These are phyloP conservation scores for Skeletonema grethae DNA, from an alignment of 108 stramenopile genomes.

Conservation along the genomic window DNA sequence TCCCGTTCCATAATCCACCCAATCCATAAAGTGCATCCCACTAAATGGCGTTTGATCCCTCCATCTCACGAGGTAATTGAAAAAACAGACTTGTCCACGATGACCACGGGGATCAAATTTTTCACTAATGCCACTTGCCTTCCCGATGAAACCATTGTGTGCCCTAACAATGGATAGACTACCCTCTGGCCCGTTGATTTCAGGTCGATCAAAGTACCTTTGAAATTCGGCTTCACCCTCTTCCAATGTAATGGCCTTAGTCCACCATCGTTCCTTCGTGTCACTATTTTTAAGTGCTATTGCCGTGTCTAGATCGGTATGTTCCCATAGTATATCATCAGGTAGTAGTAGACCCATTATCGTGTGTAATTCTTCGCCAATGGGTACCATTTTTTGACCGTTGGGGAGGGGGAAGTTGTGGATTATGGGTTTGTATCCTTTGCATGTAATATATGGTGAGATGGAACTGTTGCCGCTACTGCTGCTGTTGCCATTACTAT, in stretches of 20 bases:
- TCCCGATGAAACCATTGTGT: neutral
- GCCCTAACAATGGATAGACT: neutral
- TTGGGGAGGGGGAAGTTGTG: neutral
- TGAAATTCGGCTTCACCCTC: neutral
- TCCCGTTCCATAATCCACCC: neutral
- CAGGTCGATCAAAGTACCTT: neutral
- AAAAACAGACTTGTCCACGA: neutral
- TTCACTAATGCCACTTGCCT: neutral
- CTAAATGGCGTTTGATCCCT: neutral
- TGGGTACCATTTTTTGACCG: neutral
- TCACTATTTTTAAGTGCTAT: neutral
- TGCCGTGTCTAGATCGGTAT: neutral
- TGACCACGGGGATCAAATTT: neutral
- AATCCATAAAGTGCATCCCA: neutral
- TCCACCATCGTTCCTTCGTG: neutral
- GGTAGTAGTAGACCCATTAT: neutral
- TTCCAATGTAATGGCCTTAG: neutral
- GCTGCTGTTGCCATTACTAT: neutral
- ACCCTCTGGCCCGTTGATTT: neutral
- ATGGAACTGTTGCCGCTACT: neutral
- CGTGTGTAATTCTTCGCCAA: neutral
- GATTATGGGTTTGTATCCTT: neutral
- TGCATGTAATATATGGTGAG: neutral
- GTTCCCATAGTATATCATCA: neutral
- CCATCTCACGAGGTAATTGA: neutral